A percentile compares a stretch with the other conserved stretches of the same genome.
Conservation (phyloP, 768 basidiomycete species). For the Artomyces pyxidatus region DNA sequence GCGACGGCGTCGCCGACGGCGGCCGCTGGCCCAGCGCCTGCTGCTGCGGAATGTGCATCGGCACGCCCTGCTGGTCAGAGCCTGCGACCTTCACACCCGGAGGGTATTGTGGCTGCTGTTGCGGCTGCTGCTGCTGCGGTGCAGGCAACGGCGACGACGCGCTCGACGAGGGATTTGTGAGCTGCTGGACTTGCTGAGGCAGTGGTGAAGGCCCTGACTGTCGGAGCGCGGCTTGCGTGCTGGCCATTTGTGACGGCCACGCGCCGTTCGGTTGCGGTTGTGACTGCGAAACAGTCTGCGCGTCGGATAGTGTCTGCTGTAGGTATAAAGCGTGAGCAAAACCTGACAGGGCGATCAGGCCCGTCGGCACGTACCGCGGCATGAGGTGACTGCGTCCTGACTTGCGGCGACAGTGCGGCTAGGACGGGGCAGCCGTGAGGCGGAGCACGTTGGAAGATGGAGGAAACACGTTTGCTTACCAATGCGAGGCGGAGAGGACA, state of each 20-base stretch:
- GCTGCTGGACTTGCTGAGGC: conserved; percentile 39
- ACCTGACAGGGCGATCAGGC: no score
- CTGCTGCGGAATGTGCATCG: conserved; percentile 20
- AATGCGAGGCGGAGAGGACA: conserved; percentile 46
- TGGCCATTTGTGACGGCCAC: conserved; percentile 10
- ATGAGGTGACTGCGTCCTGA: not conserved
- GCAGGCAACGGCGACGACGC: conserved; percentile 6
- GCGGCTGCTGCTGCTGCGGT: not conserved
- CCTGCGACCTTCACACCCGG: conserved; percentile 16
- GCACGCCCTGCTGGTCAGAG: not conserved
- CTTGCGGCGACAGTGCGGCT: conserved; percentile 4
- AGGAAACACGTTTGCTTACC: not conserved
- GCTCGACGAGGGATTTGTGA: conserved; percentile 23
- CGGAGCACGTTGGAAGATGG: not conserved
- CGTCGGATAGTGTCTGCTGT: no score
- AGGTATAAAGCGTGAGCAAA: no score
- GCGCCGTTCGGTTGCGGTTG: conserved; percentile 23
- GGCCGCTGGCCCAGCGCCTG: conserved; percentile 18
- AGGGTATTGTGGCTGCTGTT: conserved; percentile 13
- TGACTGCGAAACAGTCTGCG: not conserved
- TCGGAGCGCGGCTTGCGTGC: conserved; percentile 9
- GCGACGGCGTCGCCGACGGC: conserved; percentile 11
- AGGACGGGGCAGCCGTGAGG: not conserved
- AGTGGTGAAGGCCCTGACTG: conserved; percentile 36
- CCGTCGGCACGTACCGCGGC: not conserved